Conservation (phyloP, 768 basidiomycete species). For the Tricholoma hemisulphureum region DNA sequence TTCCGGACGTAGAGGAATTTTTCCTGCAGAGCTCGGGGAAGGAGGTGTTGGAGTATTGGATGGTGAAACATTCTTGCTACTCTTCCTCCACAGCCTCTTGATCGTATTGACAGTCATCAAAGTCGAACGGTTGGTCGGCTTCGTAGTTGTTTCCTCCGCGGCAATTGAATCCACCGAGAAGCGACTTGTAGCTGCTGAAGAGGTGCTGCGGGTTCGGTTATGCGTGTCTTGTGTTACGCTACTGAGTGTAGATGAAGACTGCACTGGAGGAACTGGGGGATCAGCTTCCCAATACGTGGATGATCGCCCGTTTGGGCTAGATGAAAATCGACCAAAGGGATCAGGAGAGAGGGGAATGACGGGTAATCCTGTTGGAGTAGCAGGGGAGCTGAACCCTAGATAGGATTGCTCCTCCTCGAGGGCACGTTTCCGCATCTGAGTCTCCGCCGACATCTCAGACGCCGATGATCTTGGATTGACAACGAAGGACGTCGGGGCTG, state of each 20-base stretch:
- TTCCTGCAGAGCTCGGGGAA: conserved; percentile 22
- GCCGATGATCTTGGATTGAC: conserved; percentile 21
- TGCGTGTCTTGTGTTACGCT: conserved; percentile 22
- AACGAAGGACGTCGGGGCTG: conserved; percentile 50
- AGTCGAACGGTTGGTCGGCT: conserved; percentile 43
- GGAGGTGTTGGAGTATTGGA: conserved; percentile 49
- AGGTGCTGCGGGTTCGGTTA: conserved; percentile 21
- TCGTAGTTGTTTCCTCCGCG: conserved; percentile 30
- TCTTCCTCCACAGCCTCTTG: conserved; percentile 78
- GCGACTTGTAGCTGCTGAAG: conserved; percentile 47
- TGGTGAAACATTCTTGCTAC: conserved; percentile 49
- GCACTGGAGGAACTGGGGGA: conserved; percentile 12
- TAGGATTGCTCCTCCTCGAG: conserved; percentile 54
- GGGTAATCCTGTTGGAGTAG: conserved; percentile 44
- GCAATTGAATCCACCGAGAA: conserved; percentile 75
- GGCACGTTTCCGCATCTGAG: conserved; percentile 46
- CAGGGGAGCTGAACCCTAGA: conserved; percentile 33
- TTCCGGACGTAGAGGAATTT: conserved; percentile 32
- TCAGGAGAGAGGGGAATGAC: conserved; percentile 84
- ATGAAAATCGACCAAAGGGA: conserved; percentile 75
- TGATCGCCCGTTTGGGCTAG: conserved; percentile 35
- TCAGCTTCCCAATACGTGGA: conserved; percentile 46
- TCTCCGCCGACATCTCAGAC: conserved; percentile 40
- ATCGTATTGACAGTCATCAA: conserved; percentile 74
- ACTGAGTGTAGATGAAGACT: conserved; percentile 2